Conservation (phyloP, 345 rosid genomes). For the Brassica rapa region DNA sequence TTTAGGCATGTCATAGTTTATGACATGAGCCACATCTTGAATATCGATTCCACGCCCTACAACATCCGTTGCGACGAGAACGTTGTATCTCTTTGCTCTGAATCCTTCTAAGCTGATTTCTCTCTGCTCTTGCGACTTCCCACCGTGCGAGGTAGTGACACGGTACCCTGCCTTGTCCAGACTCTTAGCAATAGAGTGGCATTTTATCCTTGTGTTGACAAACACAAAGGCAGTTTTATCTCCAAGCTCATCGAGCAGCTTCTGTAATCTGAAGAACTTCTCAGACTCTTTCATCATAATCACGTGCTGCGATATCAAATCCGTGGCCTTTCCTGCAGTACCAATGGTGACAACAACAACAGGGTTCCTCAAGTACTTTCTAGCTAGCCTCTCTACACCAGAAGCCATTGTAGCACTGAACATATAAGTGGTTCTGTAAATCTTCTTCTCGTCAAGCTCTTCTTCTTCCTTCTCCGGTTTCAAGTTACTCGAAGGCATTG, state of each 20-base stretch:
- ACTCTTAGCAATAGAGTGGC: conserved; percentile 72
- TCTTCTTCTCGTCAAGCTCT: conserved; percentile 85
- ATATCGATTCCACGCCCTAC: conserved; percentile 95
- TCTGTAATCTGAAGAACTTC: conserved; percentile 63
- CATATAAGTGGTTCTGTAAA: conserved; percentile 44
- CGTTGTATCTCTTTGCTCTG: conserved; percentile 80
- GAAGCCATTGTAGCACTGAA: conserved; percentile 92
- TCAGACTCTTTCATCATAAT: conserved; percentile 86
- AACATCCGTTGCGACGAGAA: conserved; percentile 94
- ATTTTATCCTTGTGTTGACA: conserved; percentile 88
- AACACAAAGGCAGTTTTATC: conserved; percentile 93
- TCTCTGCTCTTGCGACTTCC: conserved; percentile 93
- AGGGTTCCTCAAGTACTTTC: conserved; percentile 93
- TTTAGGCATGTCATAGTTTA: conserved; percentile 89
- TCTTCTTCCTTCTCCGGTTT: conserved; percentile 97
- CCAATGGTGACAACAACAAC: conserved; percentile 93
- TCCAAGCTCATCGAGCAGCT: conserved; percentile 76
- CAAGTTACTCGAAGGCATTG: conserved; percentile 92
- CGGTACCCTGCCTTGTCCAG: conserved; percentile 83
- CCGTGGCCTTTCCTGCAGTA: conserved; percentile 91
- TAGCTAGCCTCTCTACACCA: conserved; percentile 86
- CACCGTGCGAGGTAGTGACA: conserved; percentile 89
- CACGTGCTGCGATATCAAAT: conserved; percentile 82
- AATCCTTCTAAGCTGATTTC: conserved; percentile 91
- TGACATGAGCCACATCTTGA: conserved; percentile 90